A percentile compares a stretch with the other conserved stretches of the same genome.
Conservation (phyloP, 805 yeast species). For the Cyberlindnera maclurae region DNA sequence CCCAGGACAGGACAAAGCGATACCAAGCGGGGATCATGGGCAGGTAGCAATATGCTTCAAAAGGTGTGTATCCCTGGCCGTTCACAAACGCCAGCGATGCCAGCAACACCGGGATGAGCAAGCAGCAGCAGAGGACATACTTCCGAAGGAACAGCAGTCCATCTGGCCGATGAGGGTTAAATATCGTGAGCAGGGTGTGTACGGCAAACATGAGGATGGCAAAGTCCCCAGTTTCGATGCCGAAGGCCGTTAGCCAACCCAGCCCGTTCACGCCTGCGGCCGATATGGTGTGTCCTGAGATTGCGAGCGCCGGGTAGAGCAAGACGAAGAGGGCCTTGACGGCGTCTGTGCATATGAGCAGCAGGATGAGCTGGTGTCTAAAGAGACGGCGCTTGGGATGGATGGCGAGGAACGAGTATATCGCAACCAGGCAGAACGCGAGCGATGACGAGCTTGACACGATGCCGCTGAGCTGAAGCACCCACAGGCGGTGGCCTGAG, state of each 20-base stretch:
- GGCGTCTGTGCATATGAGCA: conserved; percentile 66
- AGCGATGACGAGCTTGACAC: conserved; percentile 44
- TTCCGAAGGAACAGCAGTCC: conserved; percentile 59
- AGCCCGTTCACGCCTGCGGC: conserved; percentile 14
- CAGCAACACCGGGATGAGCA: conserved; percentile 56
- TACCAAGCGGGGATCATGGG: conserved; percentile 72
- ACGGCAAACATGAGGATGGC: conserved; percentile 78
- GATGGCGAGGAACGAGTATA: conserved; percentile 54
- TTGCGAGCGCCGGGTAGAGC: conserved; percentile 51
- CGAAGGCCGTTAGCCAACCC: conserved; percentile 75
- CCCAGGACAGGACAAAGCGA: conserved; percentile 70
- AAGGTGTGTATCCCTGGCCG: conserved; percentile 49
- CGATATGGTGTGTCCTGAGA: conserved; percentile 37
- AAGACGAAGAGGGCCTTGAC: conserved; percentile 63
- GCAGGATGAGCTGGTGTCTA: conserved; percentile 62
- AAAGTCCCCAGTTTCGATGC: conserved; percentile 81
- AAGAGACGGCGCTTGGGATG: conserved; percentile 58
- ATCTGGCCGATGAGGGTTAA: conserved; percentile 56
- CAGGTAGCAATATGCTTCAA: conserved; percentile 72
- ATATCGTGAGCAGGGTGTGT: conserved; percentile 71
- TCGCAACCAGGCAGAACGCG: conserved; percentile 46
- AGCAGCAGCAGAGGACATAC: conserved; percentile 49
- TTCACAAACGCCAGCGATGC: conserved; percentile 68
- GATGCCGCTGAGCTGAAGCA: conserved; percentile 33
- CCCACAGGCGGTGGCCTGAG: no score